Evolutionary conservation across 2,329 filamentous ascomycete genomes (phyloP).

Genomic region (Hypomyces perniciosus): DNA sequence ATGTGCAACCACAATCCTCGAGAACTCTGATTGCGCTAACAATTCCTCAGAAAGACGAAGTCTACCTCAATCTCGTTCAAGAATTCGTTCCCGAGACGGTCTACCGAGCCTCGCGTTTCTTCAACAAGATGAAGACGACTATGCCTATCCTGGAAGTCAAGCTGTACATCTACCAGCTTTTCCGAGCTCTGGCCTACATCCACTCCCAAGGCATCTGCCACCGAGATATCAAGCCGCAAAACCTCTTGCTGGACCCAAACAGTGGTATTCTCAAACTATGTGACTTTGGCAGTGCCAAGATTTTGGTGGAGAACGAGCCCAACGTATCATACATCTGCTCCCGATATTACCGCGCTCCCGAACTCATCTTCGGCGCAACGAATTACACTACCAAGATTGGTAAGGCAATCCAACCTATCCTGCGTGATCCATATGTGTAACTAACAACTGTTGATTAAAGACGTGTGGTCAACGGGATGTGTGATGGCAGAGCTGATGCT

Average conservation of each 20-base stretch:
- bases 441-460: constrained; percentile 57
- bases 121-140: constrained; percentile 99
- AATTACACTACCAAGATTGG: constrained; percentile 99
- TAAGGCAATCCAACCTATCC: constrained; percentile 42
- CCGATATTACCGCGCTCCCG: constrained; percentile 94
- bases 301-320: constrained; percentile 95
- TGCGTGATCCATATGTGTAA: not conserved
- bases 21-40: constrained; percentile 6
- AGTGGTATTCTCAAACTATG: constrained; percentile 94
- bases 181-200: constrained; percentile 96
- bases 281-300: constrained; percentile 98
- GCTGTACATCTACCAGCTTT: constrained; percentile 99
- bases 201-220: constrained; percentile 99
- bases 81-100: constrained; percentile 98
- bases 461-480: constrained; percentile 98
- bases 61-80: constrained; percentile 96
- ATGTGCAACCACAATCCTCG: constrained; percentile 22
- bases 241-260: constrained; percentile 84
- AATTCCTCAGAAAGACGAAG: constrained; percentile 76
- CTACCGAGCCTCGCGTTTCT: constrained; percentile 95
- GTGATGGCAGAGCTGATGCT: constrained; percentile 99
- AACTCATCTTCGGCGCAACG: constrained; percentile 96
- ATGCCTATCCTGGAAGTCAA: constrained; percentile 99
- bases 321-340: constrained; percentile 99
- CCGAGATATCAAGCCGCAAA: constrained; percentile 98